Conservation (phyloP, 805 yeast species). For the Hanseniaspora valbyensis region DNA sequence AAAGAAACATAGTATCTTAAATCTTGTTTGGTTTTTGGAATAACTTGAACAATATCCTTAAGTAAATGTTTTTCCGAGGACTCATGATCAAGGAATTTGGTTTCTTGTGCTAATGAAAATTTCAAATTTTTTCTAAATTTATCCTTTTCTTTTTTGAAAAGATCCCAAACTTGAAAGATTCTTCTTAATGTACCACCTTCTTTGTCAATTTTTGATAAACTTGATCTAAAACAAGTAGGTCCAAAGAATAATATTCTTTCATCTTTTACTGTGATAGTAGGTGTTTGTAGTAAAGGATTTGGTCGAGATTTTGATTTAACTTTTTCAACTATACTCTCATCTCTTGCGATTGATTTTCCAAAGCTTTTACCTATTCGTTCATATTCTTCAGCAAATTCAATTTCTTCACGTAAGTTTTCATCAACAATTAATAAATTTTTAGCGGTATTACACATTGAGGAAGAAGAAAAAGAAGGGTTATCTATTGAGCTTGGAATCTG, state of each 20-base stretch:
- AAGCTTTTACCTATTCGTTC: neutral
- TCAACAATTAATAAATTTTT: too few relatives aligned
- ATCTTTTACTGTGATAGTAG: slow-evolving; percentile 16
- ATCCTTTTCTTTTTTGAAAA: slow-evolving; percentile 23
- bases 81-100: slow-evolving; percentile 16
- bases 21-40: slow-evolving; percentile 22
- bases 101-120: slow-evolving; percentile 20
- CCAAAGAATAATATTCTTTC: slow-evolving; percentile 26
- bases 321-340: neutral
- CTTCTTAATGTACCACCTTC: slow-evolving; percentile 19
- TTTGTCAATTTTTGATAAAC: slow-evolving; percentile 15
- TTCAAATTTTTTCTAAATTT: slow-evolving; percentile 21
- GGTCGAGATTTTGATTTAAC: neutral
- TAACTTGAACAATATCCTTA: slow-evolving; percentile 15
- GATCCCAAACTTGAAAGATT: slow-evolving; percentile 22
- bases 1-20: slow-evolving; percentile 17
- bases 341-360: neutral
- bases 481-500: neutral
- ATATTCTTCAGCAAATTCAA: too few relatives aligned
- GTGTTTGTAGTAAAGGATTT: slow-evolving; percentile 17
- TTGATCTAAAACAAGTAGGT: slow-evolving; percentile 25
- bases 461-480: too few relatives aligned
- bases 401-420: too few relatives aligned
- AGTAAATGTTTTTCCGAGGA: neutral
- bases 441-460: too few relatives aligned